phyloP scores from a whole-genome alignment of 148 eudicot genomes.

The Rhododendron simsii region DNA sequence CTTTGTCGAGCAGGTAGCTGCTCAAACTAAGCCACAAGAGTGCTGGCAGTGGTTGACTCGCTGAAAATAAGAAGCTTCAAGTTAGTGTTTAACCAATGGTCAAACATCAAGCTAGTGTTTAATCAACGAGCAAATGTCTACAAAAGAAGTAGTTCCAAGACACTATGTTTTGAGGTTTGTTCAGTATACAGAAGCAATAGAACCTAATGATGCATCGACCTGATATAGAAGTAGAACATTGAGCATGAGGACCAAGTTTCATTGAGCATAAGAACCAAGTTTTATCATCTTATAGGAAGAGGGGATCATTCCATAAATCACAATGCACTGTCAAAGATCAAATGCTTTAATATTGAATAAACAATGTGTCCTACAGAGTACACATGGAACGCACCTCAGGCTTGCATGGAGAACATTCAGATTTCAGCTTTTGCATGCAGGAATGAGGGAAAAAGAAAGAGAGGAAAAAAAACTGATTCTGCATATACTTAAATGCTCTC shows the following conservation, averaged over 20 bases:
- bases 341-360: too few species aligned
- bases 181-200: background rate
- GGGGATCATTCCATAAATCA: background rate
- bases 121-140: background rate
- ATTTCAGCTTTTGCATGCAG: background rate
- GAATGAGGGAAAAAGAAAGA: background rate
- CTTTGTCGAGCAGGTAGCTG: background rate
- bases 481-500: background rate
- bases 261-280: background rate
- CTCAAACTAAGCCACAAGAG: slow-evolving; percentile 22
- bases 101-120: too few species aligned
- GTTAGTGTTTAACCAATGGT: background rate
- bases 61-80: slow-evolving; percentile 13
- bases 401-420: too few species aligned
- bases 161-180: too few species aligned
- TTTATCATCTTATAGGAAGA: background rate
- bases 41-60: slow-evolving; percentile 24
- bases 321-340: background rate
- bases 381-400: too few species aligned
- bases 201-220: background rate
- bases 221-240: background rate
- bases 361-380: too few species aligned
- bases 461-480: background rate
- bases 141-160: background rate
- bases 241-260: background rate